Base-by-base conservation (phyloP, 495 filamentous ascomycete species). In the Aspergillus panamensis region DNA sequence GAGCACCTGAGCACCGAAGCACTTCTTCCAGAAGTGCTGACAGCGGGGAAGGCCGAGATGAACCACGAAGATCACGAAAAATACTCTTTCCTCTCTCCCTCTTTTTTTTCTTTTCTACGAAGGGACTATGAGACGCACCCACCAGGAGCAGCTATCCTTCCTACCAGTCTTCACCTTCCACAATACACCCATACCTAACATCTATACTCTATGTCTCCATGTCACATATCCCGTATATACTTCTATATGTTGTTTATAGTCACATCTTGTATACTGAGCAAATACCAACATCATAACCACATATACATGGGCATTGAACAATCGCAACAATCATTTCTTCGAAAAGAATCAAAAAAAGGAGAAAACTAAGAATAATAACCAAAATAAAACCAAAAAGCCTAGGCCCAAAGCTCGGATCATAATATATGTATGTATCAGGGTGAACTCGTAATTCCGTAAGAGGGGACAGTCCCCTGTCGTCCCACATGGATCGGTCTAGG, bases 371-470 rank as follows among this genome's bases (percentile, higher is more conserved):
- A 25, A 52, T 14, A 29, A 49, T 49, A 32, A 49, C 16, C 29
- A 32, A 29, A 32, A 16, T 16, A 51, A 32, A 51, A 51, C 14
- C n/a, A n/a, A 19, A 9, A 47, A 47, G 14, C 16, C 3, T 47
- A 8, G 6, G 14, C 51, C 5, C 29, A 32, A 19, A 20, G 21
- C 5, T 25, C 25, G 2, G 25, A 25, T 25, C 25, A 25, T 25
- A 25, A 25, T 25, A n/a, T n/a, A n/a, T n/a, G n/a, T n/a, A n/a
- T n/a, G n/a, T n/a, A 2, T 25, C 53, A 60, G 1, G 49, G 49
- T 32, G 48, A 51, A 30, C 50, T 32, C 14, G 51, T 35, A 29
- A 30, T 52, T 14, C 59, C 59, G 37, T 62, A 62, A 12, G 54
- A 49, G 20, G 54, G 45, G 6, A 51, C 21, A 48, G 53, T 43